Percentiles rank a stretch among this genome's conserved stretches.
phyloP scores from a whole-genome alignment of 305 asterid species.

The Solanum aculeatissimum region DNA sequence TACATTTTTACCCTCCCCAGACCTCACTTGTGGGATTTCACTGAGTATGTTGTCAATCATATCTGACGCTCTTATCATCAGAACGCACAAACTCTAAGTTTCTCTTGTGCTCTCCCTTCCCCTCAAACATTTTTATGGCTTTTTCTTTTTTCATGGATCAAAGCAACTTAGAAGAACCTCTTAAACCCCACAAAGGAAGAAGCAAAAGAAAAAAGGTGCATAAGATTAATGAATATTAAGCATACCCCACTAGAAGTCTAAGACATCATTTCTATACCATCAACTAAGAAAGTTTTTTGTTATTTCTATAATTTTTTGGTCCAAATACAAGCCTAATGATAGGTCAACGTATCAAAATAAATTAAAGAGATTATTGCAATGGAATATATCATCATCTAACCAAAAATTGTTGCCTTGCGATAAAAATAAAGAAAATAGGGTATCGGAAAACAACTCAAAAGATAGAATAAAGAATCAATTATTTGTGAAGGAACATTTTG shows the following conservation, averaged over 20 bases:
- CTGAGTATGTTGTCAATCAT: too few species aligned
- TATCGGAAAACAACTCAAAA: not conserved
- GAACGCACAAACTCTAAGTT: not conserved
- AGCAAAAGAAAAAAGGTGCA: not conserved
- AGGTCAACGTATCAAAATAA: constrained; percentile 2
- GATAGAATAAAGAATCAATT: not conserved
- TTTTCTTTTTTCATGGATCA: not conserved
- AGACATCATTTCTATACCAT: not conserved
- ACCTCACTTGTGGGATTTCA: too few species aligned
- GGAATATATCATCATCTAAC: not conserved
- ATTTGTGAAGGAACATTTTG: not conserved
- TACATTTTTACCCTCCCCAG: too few species aligned
- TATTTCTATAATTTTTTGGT: not conserved
- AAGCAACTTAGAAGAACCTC: not conserved
- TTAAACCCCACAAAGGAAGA: not conserved
- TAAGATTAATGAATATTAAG: not conserved
- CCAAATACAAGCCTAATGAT: not conserved
- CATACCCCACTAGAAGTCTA: not conserved
- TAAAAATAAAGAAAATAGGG: not conserved
- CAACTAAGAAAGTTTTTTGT: not conserved
- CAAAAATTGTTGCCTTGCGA: not conserved
- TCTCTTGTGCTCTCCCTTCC: not conserved
- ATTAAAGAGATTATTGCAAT: not conserved
- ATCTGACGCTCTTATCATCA: not conserved
- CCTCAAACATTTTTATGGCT: not conserved